Evolutionary conservation across 169 alveolate species (phyloP).

Genomic region (Eimeria falciformis): DNA sequence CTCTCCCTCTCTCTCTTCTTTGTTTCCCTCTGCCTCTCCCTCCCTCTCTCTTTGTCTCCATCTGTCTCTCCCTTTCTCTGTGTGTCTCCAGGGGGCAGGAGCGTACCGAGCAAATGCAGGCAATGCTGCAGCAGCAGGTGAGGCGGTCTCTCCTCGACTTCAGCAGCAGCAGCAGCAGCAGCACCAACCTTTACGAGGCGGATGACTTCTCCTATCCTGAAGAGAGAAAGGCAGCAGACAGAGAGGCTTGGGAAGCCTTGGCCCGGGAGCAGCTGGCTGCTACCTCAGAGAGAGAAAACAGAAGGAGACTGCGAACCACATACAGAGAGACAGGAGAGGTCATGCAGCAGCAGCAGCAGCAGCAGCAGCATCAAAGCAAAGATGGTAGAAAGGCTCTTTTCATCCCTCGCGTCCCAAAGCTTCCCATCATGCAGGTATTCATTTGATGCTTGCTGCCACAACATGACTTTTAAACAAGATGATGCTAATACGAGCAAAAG

Average conservation of each 20-base stretch:
- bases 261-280: conserved; percentile 67
- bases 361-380: conserved; percentile 41
- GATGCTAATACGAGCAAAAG: too few species aligned
- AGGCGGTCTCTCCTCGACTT: conserved; percentile 83
- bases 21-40: not conserved
- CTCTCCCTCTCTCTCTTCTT: not conserved
- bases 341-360: conserved; percentile 64
- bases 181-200: conserved; percentile 81
- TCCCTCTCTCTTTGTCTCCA: too few species aligned
- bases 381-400: conserved; percentile 16
- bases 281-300: conserved; percentile 52
- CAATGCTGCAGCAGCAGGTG: conserved; percentile 82
- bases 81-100: conserved; percentile 79
- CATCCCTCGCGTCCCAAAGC: conserved; percentile 51
- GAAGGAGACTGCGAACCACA: conserved; percentile 41
- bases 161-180: conserved; percentile 65
- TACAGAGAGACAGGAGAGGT: conserved; percentile 16
- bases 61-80: too few species aligned
- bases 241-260: conserved; percentile 80
- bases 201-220: conserved; percentile 79
- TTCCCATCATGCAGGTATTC: conserved; percentile 71
- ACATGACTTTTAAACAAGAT: not conserved
- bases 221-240: conserved; percentile 79
- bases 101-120: conserved; percentile 82
- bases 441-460: not conserved